These are phyloP conservation scores for Neckera pumila DNA, from an alignment of 225 moss, liverwort and hornwort genomes.

Conservation along the genomic window DNA sequence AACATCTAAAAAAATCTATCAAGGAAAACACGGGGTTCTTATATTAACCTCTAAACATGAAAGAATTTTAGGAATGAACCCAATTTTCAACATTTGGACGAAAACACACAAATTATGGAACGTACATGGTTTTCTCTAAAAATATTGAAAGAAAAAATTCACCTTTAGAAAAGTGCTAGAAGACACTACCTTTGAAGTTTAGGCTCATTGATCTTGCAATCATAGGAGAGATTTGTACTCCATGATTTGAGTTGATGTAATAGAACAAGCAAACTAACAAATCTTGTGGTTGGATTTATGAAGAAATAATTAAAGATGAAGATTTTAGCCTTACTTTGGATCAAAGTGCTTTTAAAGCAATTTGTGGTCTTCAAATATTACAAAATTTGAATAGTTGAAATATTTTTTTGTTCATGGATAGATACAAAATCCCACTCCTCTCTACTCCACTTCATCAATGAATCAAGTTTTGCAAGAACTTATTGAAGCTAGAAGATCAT, in stretches of 20 bases:
- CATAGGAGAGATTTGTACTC: background rate
- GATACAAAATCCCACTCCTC: fast-evolving
- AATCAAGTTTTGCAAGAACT: background rate
- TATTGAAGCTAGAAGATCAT: background rate
- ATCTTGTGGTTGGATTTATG: background rate
- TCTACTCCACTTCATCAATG: background rate
- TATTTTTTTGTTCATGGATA: too few relatives aligned
- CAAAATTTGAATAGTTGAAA: background rate
- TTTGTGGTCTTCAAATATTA: fast-evolving
- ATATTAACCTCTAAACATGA: too few relatives aligned
- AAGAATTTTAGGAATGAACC: too few relatives aligned
- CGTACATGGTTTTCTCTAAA: background rate
- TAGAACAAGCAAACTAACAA: fast-evolving
- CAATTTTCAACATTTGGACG: too few relatives aligned
- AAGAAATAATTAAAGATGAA: too few relatives aligned
- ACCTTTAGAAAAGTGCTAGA: background rate
- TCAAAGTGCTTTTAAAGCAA: fast-evolving
- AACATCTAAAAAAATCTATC: too few relatives aligned
- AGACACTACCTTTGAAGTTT: background rate
- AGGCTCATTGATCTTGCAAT: background rate
- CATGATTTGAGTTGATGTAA: background rate
- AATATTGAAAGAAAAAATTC: background rate
- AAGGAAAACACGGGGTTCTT: too few relatives aligned
- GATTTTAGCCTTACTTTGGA: fast-evolving
- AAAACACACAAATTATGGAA: background rate